These are phyloP conservation scores for Termitomyces sp. DNA, from an alignment of 768 basidiomycete species.

Conservation along the genomic window DNA sequence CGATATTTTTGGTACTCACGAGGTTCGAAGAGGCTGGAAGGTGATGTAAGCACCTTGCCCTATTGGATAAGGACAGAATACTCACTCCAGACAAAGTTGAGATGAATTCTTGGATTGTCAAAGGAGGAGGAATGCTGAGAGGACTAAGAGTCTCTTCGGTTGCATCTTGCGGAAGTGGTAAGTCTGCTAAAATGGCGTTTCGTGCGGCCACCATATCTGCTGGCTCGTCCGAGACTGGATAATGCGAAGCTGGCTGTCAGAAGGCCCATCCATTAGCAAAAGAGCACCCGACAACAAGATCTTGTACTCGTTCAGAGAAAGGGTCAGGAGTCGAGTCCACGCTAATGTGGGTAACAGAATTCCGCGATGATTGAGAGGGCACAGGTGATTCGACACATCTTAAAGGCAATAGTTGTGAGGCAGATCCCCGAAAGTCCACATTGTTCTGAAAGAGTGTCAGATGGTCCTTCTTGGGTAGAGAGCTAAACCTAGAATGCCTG, in stretches of 20 bases:
- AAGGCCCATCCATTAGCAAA: neutral
- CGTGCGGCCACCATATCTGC: constrained; percentile 46
- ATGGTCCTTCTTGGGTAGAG: neutral
- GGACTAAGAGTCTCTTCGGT: constrained; percentile 66
- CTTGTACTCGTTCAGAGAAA: constrained; percentile 9
- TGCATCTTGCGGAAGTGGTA: constrained; percentile 59
- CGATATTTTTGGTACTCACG: constrained; percentile 33
- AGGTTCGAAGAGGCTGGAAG: constrained; percentile 44
- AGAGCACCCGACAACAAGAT: neutral
- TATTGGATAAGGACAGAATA: neutral
- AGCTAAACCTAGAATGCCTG: constrained; percentile 20
- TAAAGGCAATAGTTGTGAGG: neutral
- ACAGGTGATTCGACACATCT: constrained; percentile 4
- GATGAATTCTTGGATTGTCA: constrained; percentile 67
- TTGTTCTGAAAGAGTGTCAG: constrained; percentile 4
- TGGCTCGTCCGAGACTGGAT: constrained; percentile 26
- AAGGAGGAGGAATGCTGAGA: constrained; percentile 56
- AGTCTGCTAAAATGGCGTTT: constrained; percentile 46
- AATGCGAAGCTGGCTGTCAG: constrained; percentile 1
- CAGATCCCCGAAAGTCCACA: neutral
- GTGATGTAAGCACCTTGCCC: neutral
- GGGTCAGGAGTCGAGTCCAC: neutral
- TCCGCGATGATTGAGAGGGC: constrained; percentile 2
- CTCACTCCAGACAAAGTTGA: constrained; percentile 49
- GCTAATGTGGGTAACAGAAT: neutral